phyloP scores from a whole-genome alignment of 2,329 filamentous ascomycete species.

The Cladosporium velox region DNA sequence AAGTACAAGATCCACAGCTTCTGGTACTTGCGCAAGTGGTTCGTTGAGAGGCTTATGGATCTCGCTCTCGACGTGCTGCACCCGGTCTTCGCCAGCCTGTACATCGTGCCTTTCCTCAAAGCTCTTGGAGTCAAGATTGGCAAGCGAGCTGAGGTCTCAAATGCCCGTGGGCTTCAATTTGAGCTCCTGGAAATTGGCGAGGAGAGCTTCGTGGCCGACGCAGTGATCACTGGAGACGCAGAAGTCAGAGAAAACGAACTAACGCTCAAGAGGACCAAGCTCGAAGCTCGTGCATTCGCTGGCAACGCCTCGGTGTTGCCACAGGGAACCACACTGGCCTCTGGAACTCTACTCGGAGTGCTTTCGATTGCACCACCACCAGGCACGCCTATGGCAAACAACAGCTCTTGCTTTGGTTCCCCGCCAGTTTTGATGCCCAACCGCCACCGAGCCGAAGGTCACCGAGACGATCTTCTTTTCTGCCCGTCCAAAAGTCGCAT shows the following conservation, averaged over 20 bases:
- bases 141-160: conserved; percentile 29
- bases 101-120: conserved; percentile 31
- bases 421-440: conserved; percentile 32
- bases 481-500: conserved; percentile 26
- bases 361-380: conserved; percentile 28
- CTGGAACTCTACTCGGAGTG: conserved; percentile 30
- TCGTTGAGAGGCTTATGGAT: conserved; percentile 30
- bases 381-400: conserved; percentile 23
- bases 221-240: conserved; percentile 27
- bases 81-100: conserved; percentile 30
- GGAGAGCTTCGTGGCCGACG: conserved; percentile 30
- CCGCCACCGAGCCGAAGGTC: conserved; percentile 29
- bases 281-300: conserved; percentile 28
- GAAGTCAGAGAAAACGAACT: conserved; percentile 28
- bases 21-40: conserved; percentile 31
- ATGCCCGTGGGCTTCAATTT: conserved; percentile 28
- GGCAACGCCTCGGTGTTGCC: conserved; percentile 30
- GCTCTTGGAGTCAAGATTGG: conserved; percentile 30
- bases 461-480: conserved; percentile 30
- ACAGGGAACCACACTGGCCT: conserved; percentile 28
- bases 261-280: conserved; percentile 30
- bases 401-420: conserved; percentile 30
- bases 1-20: conserved; percentile 28
- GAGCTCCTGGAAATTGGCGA: conserved; percentile 30
- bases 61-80: conserved; percentile 30